phyloP scores from a whole-genome alignment of 2,329 filamentous ascomycete species.

The Hirsutella thompsonii region DNA sequence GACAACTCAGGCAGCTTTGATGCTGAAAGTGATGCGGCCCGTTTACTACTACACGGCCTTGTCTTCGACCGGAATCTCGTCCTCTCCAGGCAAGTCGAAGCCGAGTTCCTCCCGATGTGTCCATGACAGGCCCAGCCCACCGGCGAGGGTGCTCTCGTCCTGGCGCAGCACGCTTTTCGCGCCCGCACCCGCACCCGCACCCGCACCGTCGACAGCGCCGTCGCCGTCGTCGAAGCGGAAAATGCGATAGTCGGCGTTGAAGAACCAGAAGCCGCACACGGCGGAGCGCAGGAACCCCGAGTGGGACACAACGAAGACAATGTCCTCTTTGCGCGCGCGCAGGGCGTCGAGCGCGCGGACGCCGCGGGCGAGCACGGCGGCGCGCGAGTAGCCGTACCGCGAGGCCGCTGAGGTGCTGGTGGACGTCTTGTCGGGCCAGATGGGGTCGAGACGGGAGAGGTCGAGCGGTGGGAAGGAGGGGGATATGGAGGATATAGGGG shows the following conservation, averaged over 20 bases:
- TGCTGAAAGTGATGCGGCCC: too few species aligned
- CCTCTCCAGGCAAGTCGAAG: conserved; percentile 21
- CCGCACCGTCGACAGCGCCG: conserved; percentile 10
- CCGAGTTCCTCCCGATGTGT: conserved; percentile 24
- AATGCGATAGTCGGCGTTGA: conserved; percentile 52
- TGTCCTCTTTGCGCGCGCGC: conserved; percentile 40
- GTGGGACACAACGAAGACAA: conserved; percentile 53
- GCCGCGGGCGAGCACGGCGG: conserved; percentile 41
- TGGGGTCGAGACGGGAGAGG: conserved; percentile 41
- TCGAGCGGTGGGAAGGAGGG: conserved; percentile 42
- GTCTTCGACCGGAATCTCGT: background rate
- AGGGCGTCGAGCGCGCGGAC: conserved; percentile 35
- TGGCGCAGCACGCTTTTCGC: conserved; percentile 23
- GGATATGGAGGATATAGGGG: conserved; percentile 26
- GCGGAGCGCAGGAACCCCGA: conserved; percentile 48
- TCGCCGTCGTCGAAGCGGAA: conserved; percentile 34
- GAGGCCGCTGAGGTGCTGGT: conserved; percentile 19
- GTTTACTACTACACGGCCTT: background rate
- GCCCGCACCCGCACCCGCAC: background rate
- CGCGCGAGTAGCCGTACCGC: conserved; percentile 39
- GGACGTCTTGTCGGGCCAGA: conserved; percentile 52
- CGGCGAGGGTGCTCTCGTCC: conserved; percentile 24
- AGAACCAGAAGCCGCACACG: conserved; percentile 41
- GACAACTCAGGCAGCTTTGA: too few species aligned
- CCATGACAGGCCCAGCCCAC: conserved; percentile 23